These are phyloP conservation scores for Postia placenta DNA, from an alignment of 768 basidiomycete genomes.

Conservation along the genomic window DNA sequence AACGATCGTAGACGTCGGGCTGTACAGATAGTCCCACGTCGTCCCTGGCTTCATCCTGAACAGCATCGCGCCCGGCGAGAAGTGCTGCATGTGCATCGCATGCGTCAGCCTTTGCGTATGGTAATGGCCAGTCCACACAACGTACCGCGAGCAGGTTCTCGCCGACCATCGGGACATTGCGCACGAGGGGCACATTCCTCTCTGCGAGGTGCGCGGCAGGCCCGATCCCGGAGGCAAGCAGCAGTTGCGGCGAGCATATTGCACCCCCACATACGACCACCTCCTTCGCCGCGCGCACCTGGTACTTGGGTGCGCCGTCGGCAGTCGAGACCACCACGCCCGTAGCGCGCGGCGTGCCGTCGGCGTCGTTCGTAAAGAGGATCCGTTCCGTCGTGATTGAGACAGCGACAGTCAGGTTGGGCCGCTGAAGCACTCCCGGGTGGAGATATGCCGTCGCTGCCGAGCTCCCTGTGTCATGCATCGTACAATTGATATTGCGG, in stretches of 20 bases:
- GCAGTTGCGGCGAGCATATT: constrained; percentile 14
- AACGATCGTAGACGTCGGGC: background rate
- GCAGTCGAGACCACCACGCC: constrained; percentile 10
- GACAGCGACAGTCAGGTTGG: constrained; percentile 20
- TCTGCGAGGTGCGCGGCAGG: constrained; percentile 10
- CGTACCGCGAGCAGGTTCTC: constrained; percentile 19
- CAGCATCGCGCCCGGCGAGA: constrained; percentile 7
- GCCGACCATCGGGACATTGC: constrained; percentile 22
- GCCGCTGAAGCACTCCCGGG: constrained; percentile 13
- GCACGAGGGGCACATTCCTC: constrained; percentile 13
- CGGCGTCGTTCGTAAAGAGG: constrained; percentile 10
- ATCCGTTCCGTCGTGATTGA: constrained; percentile 12
- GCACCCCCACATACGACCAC: constrained; percentile 16
- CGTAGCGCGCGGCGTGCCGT: background rate
- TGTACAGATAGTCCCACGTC: constrained; percentile 9
- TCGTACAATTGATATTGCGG: background rate
- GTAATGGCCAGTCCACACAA: background rate
- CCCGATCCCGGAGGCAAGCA: constrained; percentile 24
- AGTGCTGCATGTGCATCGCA: constrained; percentile 10
- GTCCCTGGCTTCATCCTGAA: constrained; percentile 9
- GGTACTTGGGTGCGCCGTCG: constrained; percentile 3
- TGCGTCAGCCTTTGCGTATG: background rate
- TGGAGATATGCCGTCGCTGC: constrained; percentile 23
- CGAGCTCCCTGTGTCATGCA: constrained; percentile 13
- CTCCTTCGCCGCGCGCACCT: constrained; percentile 10